Evolutionary conservation across 2,329 filamentous ascomycete species (phyloP).

Genomic region (Periconia sp.): DNA sequence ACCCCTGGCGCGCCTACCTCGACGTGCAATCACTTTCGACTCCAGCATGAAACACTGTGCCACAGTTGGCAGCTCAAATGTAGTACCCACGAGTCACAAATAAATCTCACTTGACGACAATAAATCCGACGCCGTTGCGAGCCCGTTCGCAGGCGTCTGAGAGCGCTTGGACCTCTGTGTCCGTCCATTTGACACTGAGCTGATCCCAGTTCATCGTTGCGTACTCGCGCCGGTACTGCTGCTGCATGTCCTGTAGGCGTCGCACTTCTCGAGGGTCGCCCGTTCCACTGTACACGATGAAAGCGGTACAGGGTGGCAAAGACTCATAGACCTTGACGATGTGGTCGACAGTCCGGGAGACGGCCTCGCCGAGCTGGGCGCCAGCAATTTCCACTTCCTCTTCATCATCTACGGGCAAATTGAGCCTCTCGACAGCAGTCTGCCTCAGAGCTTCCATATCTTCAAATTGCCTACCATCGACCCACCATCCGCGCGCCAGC

Average conservation of each 20-base stretch:
- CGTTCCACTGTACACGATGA: constrained; percentile 69
- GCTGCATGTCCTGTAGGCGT: constrained; percentile 62
- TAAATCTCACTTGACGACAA: constrained; percentile 60
- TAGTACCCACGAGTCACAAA: constrained; percentile 37
- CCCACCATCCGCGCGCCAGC: constrained; percentile 66
- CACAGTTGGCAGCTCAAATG: constrained; percentile 17
- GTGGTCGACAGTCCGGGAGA: constrained; percentile 57
- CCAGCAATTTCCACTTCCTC: constrained; percentile 28
- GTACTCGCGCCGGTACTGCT: constrained; percentile 63
- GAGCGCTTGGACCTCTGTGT: constrained; percentile 66
- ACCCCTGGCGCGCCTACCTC: constrained; percentile 14
- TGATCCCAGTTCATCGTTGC: constrained; percentile 68
- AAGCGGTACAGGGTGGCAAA: constrained; percentile 64
- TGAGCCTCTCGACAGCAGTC: constrained; percentile 31
- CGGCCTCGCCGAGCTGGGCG: constrained; percentile 50
- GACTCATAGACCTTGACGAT: constrained; percentile 61
- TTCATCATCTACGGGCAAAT: constrained; percentile 22
- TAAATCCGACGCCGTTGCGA: constrained; percentile 64
- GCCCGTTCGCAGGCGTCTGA: constrained; percentile 62
- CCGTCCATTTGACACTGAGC: constrained; percentile 68
- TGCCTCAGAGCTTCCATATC: constrained; percentile 38
- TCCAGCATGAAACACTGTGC: constrained; percentile 30
- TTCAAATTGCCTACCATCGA: constrained; percentile 52
- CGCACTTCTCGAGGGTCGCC: constrained; percentile 65
- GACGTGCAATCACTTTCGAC: constrained; percentile 11